Evolutionary conservation across 2,329 filamentous ascomycete species (phyloP).

Genomic region (Tympanopsis confertula): DNA sequence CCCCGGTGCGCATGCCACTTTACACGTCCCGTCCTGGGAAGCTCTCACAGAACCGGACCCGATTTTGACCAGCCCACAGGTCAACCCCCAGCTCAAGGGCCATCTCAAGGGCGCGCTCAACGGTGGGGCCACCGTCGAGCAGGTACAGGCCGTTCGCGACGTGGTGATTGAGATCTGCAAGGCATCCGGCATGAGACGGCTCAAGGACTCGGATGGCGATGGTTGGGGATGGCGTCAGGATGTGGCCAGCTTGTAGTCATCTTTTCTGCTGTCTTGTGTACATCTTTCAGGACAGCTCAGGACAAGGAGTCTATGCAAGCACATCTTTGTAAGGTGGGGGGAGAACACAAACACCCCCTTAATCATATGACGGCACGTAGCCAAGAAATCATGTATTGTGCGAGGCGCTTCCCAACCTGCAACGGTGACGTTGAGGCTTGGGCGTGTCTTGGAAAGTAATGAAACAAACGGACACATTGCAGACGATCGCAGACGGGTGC

Average conservation of each 20-base stretch:
- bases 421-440: too few relatives aligned
- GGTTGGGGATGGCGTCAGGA: slow-evolving; percentile 34
- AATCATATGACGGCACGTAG: too few relatives aligned
- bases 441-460: too few relatives aligned
- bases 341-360: too few relatives aligned
- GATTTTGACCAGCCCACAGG: slow-evolving; percentile 15
- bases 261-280: background rate
- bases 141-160: slow-evolving; percentile 34
- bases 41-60: background rate
- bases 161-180: slow-evolving; percentile 32
- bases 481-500: too few relatives aligned
- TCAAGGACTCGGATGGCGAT: slow-evolving; percentile 17
- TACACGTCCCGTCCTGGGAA: background rate
- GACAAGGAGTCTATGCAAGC: too few relatives aligned
- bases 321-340: too few relatives aligned
- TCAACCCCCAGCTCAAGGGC: slow-evolving; percentile 39
- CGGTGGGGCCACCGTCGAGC: slow-evolving; percentile 31
- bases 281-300: background rate
- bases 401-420: too few relatives aligned
- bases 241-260: slow-evolving; percentile 25
- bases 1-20: background rate
- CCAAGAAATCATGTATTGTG: too few relatives aligned
- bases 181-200: slow-evolving; percentile 30
- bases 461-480: too few relatives aligned
- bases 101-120: slow-evolving; percentile 38